A percentile compares a stretch with the other conserved stretches of the same genome.
Evolutionary conservation across 2,329 filamentous ascomycete species (phyloP).

Genomic region (Beauveria asiatica): DNA sequence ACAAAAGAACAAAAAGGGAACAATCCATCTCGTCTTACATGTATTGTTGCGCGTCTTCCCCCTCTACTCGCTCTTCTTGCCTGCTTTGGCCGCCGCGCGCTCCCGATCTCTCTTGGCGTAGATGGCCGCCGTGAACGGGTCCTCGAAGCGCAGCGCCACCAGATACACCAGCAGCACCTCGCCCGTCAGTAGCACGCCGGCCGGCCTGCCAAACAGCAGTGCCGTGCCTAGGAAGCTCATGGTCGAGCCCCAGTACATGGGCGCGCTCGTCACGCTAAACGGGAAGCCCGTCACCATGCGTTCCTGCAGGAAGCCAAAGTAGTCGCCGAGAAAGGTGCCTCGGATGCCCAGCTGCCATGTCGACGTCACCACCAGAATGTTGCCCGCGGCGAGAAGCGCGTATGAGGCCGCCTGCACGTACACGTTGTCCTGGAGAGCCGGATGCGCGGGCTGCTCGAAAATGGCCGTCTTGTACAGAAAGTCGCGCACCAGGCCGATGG

Average conservation of each 20-base stretch:
- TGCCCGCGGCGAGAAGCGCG: constrained; percentile 64
- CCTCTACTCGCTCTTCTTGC: constrained; percentile 44
- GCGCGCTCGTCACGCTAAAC: constrained; percentile 82
- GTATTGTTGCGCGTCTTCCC: neutral
- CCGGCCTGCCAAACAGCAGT: constrained; percentile 77
- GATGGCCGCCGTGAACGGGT: constrained; percentile 88
- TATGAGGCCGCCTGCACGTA: constrained; percentile 56
- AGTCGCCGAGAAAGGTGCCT: constrained; percentile 94
- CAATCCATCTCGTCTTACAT: neutral
- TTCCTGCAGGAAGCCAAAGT: constrained; percentile 98
- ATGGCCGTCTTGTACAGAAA: constrained; percentile 80
- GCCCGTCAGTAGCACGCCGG: constrained; percentile 67
- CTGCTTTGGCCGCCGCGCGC: constrained; percentile 35
- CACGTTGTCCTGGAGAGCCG: constrained; percentile 52
- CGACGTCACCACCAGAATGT: constrained; percentile 75
- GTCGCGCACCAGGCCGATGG: constrained; percentile 81
- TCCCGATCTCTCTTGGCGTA: constrained; percentile 75
- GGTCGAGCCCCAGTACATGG: constrained; percentile 95
- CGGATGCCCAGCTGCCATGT: constrained; percentile 92
- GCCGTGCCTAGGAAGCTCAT: constrained; percentile 87
- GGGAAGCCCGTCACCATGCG: constrained; percentile 89
- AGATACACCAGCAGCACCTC: constrained; percentile 72
- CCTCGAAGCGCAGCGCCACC: constrained; percentile 77
- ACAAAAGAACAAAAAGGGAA: neutral
- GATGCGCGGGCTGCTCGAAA: constrained; percentile 64